Evolutionary conservation across 2,329 filamentous ascomycete species (phyloP), one percentile per base, ranked within the genome.

Genomic region (Penicillium sp.): DNA sequence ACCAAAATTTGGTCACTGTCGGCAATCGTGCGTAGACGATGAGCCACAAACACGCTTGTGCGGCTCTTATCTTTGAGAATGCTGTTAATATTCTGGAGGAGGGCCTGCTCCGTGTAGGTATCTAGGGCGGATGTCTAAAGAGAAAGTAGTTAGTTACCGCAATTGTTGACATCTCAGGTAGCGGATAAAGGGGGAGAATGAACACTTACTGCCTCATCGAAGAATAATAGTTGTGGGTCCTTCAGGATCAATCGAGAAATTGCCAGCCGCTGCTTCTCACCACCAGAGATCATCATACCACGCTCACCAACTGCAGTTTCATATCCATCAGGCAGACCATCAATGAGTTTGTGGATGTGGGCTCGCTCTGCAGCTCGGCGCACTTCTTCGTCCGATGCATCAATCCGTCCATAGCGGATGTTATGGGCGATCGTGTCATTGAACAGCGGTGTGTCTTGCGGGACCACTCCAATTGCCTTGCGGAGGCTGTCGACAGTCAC

Each of bases 361-460:
- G 94, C 93, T 51, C 91, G 83, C 67, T 87, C 85, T 1, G 94
- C 91, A 0, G 91, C 94, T 30, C 86, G 86, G 12, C 85, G 72
- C 8, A 99, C 88, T 55, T 87, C 80, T 31, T 91, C 90, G 10
- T 82, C 79, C 0, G 86, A 82, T 0, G 93, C 92, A 44, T 86
- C 84, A 60, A 97, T 83, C 62, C 89, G 84, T 48, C 94, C 94
- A 72, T 99, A 99, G 60, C 86, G 88, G 67, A 99, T 96, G 71
- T 99, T 99, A 73, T 97, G 91, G 69, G 89, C 88, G 56, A 99
- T 93, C 0, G 91, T 94, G 69, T 96, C 91, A 72, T 99, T 99
- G 80, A 99, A 99, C 1, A 99, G 81, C 0, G 94, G 92, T 0
- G 94, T 97, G 66, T 99, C 94, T 72, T 99, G 95, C 0, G 94